These are phyloP conservation scores for Metschnikowia picachoensis DNA, from an alignment of 805 yeast species.

Conservation along the genomic window DNA sequence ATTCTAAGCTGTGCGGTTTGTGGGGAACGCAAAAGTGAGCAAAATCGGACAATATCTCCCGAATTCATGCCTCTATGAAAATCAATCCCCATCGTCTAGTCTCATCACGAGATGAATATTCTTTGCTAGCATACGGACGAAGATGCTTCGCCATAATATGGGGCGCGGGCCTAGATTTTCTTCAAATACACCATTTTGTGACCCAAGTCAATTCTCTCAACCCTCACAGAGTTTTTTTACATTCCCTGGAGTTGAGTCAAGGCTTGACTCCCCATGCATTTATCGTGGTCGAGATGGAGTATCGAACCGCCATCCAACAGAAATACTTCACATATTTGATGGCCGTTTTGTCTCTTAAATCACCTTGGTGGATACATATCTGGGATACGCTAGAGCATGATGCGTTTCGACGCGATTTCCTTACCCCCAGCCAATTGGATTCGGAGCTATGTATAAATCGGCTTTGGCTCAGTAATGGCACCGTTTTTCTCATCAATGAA, in stretches of 20 bases:
- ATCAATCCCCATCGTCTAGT: slow-evolving; percentile 2
- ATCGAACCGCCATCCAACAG: slow-evolving; percentile 5
- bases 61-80: neutral
- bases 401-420: slow-evolving; percentile 15
- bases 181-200: neutral
- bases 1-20: too few species aligned
- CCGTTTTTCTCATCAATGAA: slow-evolving; percentile 1
- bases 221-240: slow-evolving; percentile 10
- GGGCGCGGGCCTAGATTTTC: neutral
- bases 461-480: slow-evolving; percentile 7
- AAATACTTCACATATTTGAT: slow-evolving; percentile 12
- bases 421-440: slow-evolving; percentile 11
- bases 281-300: slow-evolving; percentile 8
- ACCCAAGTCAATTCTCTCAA: slow-evolving; percentile 6
- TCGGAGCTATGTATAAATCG: slow-evolving; percentile 11
- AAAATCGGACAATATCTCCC: too few species aligned
- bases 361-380: slow-evolving; percentile 9
- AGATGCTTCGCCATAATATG: slow-evolving; percentile 12
- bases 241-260: neutral
- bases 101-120: slow-evolving; percentile 7
- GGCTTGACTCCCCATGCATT: neutral
- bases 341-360: slow-evolving; percentile 3
- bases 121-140: slow-evolving; percentile 6
- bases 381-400: slow-evolving; percentile 17
- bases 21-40: too few species aligned